Percentiles rank a stretch among this genome's conserved stretches.
Conservation (phyloP, 306 rosid species). For the Vigna nakashimae region DNA sequence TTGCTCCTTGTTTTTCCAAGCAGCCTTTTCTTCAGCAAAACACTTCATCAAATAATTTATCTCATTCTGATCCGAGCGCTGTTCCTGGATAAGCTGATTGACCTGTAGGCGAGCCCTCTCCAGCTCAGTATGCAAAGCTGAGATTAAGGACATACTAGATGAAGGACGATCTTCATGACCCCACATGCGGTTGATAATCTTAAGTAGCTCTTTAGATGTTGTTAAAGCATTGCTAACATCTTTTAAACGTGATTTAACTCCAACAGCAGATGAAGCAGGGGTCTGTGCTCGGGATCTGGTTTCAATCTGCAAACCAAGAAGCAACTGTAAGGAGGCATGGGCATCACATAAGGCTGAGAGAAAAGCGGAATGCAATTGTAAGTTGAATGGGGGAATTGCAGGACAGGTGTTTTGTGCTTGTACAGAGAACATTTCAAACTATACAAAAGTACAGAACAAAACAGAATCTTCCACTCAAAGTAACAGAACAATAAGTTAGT, state of each 20-base stretch:
- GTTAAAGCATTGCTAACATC: conserved; percentile 90
- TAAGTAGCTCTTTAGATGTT: conserved; percentile 91
- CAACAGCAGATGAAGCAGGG: conserved; percentile 64
- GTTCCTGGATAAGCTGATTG: conserved; percentile 93
- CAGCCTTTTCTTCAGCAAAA: conserved; percentile 92
- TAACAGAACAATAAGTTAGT: conserved; percentile 20
- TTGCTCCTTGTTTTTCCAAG: conserved; percentile 88
- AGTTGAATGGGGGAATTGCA: background rate
- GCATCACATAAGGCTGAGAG: background rate
- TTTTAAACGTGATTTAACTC: conserved; percentile 75
- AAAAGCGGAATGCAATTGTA: background rate
- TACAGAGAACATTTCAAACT: conserved; percentile 13
- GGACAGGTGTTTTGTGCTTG: background rate
- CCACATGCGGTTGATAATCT: conserved; percentile 91
- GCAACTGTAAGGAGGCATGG: conserved; percentile 20
- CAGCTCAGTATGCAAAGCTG: conserved; percentile 92
- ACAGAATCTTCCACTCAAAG: conserved; percentile 28
- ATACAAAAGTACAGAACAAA: conserved; percentile 9
- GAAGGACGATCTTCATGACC: conserved; percentile 91
- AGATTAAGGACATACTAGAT: conserved; percentile 86
- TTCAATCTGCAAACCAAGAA: conserved; percentile 68
- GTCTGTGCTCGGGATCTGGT: conserved; percentile 83
- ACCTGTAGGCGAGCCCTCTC: conserved; percentile 94
- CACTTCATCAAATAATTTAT: conserved; percentile 85
- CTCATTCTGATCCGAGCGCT: conserved; percentile 80